A percentile compares a stretch with the other conserved stretches of the same genome.
These are phyloP conservation scores for Penicillium pulvis DNA, from an alignment of 495 filamentous ascomycete genomes.

Conservation along the genomic window DNA sequence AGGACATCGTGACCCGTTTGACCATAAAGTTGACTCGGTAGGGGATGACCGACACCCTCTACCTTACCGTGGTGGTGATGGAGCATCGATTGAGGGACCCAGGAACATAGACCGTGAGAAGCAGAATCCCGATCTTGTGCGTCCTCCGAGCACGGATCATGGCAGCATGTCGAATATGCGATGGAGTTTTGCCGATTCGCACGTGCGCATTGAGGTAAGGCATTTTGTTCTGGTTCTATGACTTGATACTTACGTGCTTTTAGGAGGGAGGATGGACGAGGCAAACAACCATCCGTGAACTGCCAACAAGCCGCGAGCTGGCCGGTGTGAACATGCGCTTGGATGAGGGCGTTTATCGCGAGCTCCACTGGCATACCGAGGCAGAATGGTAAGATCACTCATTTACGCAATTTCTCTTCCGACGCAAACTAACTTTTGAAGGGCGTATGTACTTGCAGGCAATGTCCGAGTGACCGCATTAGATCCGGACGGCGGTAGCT, in stretches of 20 bases:
- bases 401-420: not conserved
- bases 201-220: constrained; percentile 62
- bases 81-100: constrained; percentile 63
- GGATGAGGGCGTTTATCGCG: constrained; percentile 66
- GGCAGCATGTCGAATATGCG: constrained; percentile 64
- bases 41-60: constrained; percentile 60
- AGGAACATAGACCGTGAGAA: constrained; percentile 63
- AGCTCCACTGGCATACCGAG: constrained; percentile 74
- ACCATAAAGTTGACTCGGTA: constrained; percentile 57
- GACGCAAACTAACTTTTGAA: not conserved
- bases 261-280: constrained; percentile 70
- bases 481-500: constrained; percentile 67
- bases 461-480: constrained; percentile 56
- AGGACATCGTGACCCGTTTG: constrained; percentile 47
- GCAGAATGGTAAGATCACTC: constrained; percentile 49
- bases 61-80: constrained; percentile 65
- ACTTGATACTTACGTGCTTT: not conserved
- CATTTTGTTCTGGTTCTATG: not conserved
- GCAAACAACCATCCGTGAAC: constrained; percentile 64
- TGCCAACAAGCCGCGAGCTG: constrained; percentile 59
- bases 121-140: constrained; percentile 64
- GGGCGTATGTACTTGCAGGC: constrained; percentile 64
- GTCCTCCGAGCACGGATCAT: constrained; percentile 65
- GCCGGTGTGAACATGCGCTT: constrained; percentile 71
- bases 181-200: constrained; percentile 70